Base-by-base conservation (phyloP, 2,329 filamentous ascomycete species). In the Dactylellina drechsleri region DNA sequence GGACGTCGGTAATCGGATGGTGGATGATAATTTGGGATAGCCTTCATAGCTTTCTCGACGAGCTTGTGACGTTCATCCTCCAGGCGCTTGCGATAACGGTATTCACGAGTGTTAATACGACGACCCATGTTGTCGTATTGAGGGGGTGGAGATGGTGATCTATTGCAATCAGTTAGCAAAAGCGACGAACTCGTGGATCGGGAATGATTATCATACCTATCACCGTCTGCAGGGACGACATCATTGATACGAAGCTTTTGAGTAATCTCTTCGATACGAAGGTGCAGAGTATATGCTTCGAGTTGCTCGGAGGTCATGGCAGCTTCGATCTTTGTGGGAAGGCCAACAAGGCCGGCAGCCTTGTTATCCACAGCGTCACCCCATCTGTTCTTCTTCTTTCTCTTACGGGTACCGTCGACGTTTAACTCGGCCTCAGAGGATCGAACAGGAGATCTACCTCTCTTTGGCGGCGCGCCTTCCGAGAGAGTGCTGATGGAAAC, bases 121-220 rank as follows among this genome's bases (percentile, higher is more conserved):
- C 94, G 92, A 85, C 95, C 95, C 81, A 97, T 96, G 85, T 99
- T 99, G 84, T 99, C 95, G 85, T 99, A 99, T 84, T 98, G 94
- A 10, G 95, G 95, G 40, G 95, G 87, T 43, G 95, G 95, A 74
- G 95, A 99, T 18, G 94, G 94, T 71, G 95, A 99, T 84, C 95
- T 97, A 79, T 10, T n/a, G 7, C 16, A 36, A 15, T 5, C 26
- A 23, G 54, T 66, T 15, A 66, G 20, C 13, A 61, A 50, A 16
- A 49, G 26, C 3, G 15, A n/a, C 40, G 5, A 13, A 18, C n/a
- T 10, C 13, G 4, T 13, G 16, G 18, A 52, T 20, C 2, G 20
- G 36, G 85, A 13, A 28, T 18, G 28, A n/a, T 43, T 47, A 13
- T 15, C 90, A 79, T 86, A 97, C 94, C 95, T 89, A 82, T 98